These are phyloP conservation scores for Escovopsis weberi DNA, from an alignment of 2,329 filamentous ascomycete species.

Conservation along the genomic window DNA sequence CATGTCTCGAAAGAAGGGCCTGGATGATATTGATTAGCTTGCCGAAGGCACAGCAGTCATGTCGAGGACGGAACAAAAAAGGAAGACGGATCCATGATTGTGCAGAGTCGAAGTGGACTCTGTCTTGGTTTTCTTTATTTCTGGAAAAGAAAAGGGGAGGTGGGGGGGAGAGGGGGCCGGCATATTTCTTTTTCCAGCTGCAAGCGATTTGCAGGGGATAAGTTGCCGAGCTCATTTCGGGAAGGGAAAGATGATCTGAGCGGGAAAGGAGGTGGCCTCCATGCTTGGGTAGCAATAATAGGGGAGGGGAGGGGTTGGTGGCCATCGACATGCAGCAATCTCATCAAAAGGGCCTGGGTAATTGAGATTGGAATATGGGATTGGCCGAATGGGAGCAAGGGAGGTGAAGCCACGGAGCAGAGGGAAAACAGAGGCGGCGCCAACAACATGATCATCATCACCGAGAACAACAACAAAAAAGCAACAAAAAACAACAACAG, in stretches of 20 bases:
- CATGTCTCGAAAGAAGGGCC: slow-evolving; percentile 83
- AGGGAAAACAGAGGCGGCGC: not conserved
- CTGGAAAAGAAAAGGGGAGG: too few relatives aligned
- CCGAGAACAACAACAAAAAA: not conserved
- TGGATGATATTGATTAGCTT: slow-evolving; percentile 58
- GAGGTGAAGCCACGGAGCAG: not conserved
- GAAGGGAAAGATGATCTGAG: not conserved
- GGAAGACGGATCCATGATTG: too few relatives aligned
- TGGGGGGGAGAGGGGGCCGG: too few relatives aligned
- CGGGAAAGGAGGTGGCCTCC: slow-evolving; percentile 1
- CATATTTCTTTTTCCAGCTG: too few relatives aligned
- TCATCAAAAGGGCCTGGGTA: too few relatives aligned
- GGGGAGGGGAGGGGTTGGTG: too few relatives aligned
- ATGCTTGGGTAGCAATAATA: not conserved
- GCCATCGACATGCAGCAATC: too few relatives aligned
- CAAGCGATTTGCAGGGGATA: too few relatives aligned
- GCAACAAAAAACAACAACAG: not conserved
- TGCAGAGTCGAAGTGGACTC: too few relatives aligned
- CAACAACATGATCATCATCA: not conserved
- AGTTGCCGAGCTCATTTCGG: too few relatives aligned
- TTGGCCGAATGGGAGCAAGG: not conserved
- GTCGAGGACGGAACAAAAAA: too few relatives aligned
- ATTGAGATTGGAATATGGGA: not conserved
- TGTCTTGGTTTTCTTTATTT: too few relatives aligned
- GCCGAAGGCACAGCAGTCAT: not conserved